phyloP scores from a whole-genome alignment of 352 stramenopile species.

The Saprolegnia parasitica region DNA sequence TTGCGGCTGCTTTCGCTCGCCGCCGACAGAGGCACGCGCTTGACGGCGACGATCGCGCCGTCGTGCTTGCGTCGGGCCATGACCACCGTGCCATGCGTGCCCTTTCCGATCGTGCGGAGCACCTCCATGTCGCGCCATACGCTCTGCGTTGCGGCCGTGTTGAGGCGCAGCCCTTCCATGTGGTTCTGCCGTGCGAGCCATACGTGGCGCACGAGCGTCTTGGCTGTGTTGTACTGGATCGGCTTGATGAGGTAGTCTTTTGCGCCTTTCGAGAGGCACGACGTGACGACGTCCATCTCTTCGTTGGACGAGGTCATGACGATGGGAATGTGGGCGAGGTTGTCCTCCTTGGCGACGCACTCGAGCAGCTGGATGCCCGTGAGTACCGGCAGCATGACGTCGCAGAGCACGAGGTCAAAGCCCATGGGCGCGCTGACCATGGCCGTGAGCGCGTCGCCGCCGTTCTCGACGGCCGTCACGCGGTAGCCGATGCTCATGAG shows the following conservation, averaged over 20 bases:
- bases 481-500: constrained; percentile 82
- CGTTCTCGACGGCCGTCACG: constrained; percentile 81
- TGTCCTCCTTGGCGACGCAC: constrained; percentile 62
- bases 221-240: constrained; percentile 86
- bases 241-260: constrained; percentile 90
- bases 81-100: constrained; percentile 80
- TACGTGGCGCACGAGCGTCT: constrained; percentile 85
- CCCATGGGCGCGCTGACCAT: constrained; percentile 64
- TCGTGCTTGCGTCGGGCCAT: constrained; percentile 70
- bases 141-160: constrained; percentile 33
- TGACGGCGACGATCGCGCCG: constrained; percentile 76
- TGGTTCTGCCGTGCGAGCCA: constrained; percentile 46
- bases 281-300: constrained; percentile 87
- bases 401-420: constrained; percentile 85
- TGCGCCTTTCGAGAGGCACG: constrained; percentile 80
- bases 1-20: constrained; percentile 82
- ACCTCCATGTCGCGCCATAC: constrained; percentile 85
- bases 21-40: constrained; percentile 71
- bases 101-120: constrained; percentile 81
- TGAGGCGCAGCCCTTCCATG: constrained; percentile 1
- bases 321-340: constrained; percentile 77
- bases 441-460: constrained; percentile 64
- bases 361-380: constrained; percentile 85
- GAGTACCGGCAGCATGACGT: constrained; percentile 87
- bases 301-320: constrained; percentile 89